Evolutionary conservation across 208 protist genomes (phyloP).

Genomic region (Crithidia brevicula): DNA sequence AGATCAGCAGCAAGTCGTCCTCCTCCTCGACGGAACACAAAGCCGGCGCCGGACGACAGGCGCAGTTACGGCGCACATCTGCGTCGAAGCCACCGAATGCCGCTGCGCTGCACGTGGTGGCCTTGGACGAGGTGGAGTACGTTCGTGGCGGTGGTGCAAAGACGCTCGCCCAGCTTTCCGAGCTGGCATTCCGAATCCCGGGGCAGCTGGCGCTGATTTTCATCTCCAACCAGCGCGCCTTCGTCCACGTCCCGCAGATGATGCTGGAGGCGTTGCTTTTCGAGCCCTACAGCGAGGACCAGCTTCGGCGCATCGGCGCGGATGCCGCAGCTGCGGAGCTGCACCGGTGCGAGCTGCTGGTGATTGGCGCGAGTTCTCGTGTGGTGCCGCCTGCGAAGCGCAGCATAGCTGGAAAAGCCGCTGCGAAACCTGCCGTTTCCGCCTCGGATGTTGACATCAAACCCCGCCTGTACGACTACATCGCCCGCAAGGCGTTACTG

Average conservation of each 20-base stretch:
- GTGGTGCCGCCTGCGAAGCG: not conserved
- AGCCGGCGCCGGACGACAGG: too few relatives aligned
- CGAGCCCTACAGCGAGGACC: slow-evolving; percentile 55
- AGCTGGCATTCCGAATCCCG: slow-evolving; percentile 46
- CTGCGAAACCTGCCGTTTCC: not conserved
- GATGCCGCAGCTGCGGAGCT: slow-evolving; percentile 36
- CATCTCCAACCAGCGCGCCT: slow-evolving; percentile 80
- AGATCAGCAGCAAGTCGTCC: slow-evolving; percentile 14
- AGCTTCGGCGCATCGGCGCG: slow-evolving; percentile 54
- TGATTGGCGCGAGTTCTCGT: not conserved
- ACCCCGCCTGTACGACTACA: slow-evolving; percentile 61
- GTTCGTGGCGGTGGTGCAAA: slow-evolving; percentile 40
- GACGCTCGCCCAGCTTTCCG: slow-evolving; percentile 50
- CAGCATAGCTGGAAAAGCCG: not conserved
- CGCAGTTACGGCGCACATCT: too few relatives aligned
- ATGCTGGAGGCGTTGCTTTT: slow-evolving; percentile 74
- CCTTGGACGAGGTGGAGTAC: slow-evolving; percentile 86
- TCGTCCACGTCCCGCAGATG: slow-evolving; percentile 72
- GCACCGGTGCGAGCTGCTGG: slow-evolving; percentile 19
- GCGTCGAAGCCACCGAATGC: not conserved
- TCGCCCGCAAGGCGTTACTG: slow-evolving; percentile 62
- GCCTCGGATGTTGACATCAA: slow-evolving; percentile 40
- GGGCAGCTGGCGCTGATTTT: slow-evolving; percentile 71
- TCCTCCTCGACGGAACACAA: too few relatives aligned
- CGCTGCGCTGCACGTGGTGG: slow-evolving; percentile 63